These are phyloP conservation scores for Peribolospora kevripleyi DNA, from an alignment of 768 basidiomycete species.

Conservation along the genomic window DNA sequence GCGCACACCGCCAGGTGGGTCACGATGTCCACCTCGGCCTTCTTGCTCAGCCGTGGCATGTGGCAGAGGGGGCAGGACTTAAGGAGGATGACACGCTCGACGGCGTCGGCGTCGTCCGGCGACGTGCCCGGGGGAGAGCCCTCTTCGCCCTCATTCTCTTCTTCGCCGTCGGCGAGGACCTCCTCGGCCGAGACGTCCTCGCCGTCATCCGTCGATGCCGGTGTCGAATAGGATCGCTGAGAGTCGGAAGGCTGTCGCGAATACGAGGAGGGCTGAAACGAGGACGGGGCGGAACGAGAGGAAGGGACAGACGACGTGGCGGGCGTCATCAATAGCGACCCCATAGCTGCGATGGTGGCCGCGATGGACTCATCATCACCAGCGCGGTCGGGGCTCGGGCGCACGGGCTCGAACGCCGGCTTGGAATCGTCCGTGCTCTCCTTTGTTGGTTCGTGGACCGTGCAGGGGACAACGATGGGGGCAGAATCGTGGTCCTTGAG, in stretches of 20 bases:
- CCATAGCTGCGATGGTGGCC: no score
- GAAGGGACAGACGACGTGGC: constrained; percentile 6
- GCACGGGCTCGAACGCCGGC: no score
- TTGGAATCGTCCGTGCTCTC: not conserved
- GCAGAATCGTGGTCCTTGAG: constrained; percentile 1
- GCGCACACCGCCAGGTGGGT: constrained; percentile 95
- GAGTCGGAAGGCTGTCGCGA: no score
- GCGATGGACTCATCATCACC: no score
- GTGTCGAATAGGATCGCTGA: no score
- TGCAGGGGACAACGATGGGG: not conserved
- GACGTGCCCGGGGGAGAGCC: constrained; percentile 8
- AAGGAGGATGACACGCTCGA: constrained; percentile 82
- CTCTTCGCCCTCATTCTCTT: not conserved
- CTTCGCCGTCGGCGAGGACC: not conserved
- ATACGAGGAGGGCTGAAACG: not conserved
- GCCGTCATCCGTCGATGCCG: no score
- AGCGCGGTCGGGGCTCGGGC: no score
- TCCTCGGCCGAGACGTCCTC: no score
- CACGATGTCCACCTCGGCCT: constrained; percentile 79
- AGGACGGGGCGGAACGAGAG: not conserved
- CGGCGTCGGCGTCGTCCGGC: constrained; percentile 19
- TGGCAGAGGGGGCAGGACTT: constrained; percentile 86
- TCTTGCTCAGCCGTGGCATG: constrained; percentile 54
- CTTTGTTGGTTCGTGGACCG: not conserved
- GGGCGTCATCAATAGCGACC: not conserved